Percentiles rank a stretch among this genome's conserved stretches.
Evolutionary conservation across 2,329 filamentous ascomycete genomes (phyloP).

Genomic region (Fusarium sp.): DNA sequence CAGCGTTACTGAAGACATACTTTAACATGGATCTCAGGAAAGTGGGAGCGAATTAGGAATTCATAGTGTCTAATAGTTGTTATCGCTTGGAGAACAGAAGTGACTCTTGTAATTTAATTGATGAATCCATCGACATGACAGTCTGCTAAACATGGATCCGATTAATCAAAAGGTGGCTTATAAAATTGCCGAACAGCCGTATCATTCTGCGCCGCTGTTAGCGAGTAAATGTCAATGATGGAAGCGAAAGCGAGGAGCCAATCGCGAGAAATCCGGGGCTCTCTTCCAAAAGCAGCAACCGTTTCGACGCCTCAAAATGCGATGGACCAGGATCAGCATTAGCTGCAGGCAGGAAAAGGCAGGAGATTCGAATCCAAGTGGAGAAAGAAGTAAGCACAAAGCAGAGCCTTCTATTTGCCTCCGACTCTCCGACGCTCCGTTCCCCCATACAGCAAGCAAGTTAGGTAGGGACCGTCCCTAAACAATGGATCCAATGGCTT

Average conservation of each 20-base stretch:
- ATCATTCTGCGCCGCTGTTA: neutral
- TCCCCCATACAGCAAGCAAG: neutral
- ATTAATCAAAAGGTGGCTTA: neutral
- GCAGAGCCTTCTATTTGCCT: neutral
- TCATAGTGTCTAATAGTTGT: neutral
- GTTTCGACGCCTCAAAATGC: constrained; percentile 32
- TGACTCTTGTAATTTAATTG: constrained; percentile 1
- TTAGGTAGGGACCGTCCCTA: neutral
- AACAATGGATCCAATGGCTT: neutral
- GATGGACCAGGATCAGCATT: constrained; percentile 23
- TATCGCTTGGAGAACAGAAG: neutral
- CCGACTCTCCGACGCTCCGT: neutral
- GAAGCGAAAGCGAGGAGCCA: constrained; percentile 10
- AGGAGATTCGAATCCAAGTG: constrained; percentile 17
- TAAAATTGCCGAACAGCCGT: constrained; percentile 32
- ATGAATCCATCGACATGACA: neutral
- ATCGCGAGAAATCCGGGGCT: constrained; percentile 11
- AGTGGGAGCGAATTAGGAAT: neutral
- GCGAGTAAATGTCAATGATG: neutral
- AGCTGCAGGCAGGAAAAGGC: constrained; percentile 1
- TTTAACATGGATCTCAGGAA: neutral
- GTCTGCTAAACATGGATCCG: neutral
- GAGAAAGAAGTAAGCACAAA: constrained; percentile 19
- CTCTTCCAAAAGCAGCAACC: constrained; percentile 34
- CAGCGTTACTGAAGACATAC: neutral